These are phyloP conservation scores for Phytophthora foliorum DNA, from an alignment of 352 stramenopile genomes.

Conservation along the genomic window DNA sequence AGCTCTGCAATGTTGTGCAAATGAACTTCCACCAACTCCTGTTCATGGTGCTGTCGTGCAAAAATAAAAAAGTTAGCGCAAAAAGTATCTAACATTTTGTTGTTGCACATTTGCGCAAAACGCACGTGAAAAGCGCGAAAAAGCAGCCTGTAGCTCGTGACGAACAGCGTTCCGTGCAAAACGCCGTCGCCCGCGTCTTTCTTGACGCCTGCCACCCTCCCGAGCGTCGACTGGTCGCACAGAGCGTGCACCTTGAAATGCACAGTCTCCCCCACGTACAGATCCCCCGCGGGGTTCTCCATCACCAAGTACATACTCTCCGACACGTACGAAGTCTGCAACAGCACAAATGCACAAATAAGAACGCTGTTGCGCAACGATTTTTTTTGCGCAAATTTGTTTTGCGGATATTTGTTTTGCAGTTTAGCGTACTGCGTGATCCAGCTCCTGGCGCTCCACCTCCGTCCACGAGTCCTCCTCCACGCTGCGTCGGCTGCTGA, in stretches of 20 bases:
- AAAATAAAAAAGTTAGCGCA: constrained; percentile 14
- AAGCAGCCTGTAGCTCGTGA: constrained; percentile 77
- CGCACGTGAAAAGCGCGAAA: constrained; percentile 79
- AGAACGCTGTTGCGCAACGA: not conserved
- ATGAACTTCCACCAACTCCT: constrained; percentile 70
- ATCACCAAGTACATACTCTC: constrained; percentile 87
- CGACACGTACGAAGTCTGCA: constrained; percentile 77
- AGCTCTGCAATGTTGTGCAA: constrained; percentile 85
- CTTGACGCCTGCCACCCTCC: constrained; percentile 41
- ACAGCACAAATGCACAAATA: constrained; percentile 9
- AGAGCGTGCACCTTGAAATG: constrained; percentile 80
- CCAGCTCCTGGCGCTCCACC: constrained; percentile 82
- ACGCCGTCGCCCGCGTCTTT: constrained; percentile 27
- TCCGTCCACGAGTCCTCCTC: constrained; percentile 91
- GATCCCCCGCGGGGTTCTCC: constrained; percentile 60
- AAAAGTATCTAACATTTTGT: constrained; percentile 9
- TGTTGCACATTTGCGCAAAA: constrained; percentile 9
- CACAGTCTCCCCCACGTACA: constrained; percentile 75
- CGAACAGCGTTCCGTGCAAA: constrained; percentile 76
- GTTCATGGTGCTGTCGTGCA: constrained; percentile 36
- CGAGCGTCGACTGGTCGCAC: constrained; percentile 66
- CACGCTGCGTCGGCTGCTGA: constrained; percentile 32
- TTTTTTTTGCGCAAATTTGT: not conserved
- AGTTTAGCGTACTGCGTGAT: constrained; percentile 65
- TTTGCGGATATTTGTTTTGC: not conserved